A percentile compares a stretch with the other conserved stretches of the same genome.
phyloP scores from a whole-genome alignment of 192 early-diverging fungal species.

The Phycomyces blakesleeanus region DNA sequence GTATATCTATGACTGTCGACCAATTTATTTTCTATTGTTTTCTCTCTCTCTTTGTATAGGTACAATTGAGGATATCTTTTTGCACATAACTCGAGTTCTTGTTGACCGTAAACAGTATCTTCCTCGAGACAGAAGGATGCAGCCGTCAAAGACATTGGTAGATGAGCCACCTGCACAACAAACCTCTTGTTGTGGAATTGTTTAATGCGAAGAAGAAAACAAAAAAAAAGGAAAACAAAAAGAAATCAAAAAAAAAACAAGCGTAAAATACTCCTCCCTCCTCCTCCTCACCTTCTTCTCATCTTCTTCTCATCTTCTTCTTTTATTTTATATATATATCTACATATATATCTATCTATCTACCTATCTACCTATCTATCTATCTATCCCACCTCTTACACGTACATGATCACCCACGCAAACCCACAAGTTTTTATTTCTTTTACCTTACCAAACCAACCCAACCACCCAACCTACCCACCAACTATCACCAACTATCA shows the following conservation, averaged over 20 bases:
- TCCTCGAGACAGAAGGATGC: conserved; percentile 21
- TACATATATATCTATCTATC: no score
- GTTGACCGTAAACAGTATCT: conserved; percentile 36
- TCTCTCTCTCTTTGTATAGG: no score
- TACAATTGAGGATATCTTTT: conserved; percentile 51
- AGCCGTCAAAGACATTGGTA: conserved; percentile 10
- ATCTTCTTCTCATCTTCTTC: no score
- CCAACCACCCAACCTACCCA: no score
- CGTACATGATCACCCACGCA: not conserved
- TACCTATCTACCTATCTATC: not conserved
- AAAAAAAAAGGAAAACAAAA: no score
- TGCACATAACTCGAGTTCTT: conserved; percentile 45
- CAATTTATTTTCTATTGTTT: no score
- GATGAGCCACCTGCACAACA: conserved; percentile 16
- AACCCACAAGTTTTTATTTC: not conserved
- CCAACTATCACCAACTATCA: no score
- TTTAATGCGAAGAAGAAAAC: no score
- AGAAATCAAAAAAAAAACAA: no score
- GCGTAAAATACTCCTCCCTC: not conserved
- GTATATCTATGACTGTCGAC: no score
- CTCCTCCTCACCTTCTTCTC: no score
- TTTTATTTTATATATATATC: conserved; percentile 5
- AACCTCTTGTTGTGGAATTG: conserved; percentile 19
- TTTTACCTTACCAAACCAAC: not conserved
- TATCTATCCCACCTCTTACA: conserved; percentile 2